phyloP scores from a whole-genome alignment of 352 stramenopile species.

The Globisporangium orthogonon region DNA sequence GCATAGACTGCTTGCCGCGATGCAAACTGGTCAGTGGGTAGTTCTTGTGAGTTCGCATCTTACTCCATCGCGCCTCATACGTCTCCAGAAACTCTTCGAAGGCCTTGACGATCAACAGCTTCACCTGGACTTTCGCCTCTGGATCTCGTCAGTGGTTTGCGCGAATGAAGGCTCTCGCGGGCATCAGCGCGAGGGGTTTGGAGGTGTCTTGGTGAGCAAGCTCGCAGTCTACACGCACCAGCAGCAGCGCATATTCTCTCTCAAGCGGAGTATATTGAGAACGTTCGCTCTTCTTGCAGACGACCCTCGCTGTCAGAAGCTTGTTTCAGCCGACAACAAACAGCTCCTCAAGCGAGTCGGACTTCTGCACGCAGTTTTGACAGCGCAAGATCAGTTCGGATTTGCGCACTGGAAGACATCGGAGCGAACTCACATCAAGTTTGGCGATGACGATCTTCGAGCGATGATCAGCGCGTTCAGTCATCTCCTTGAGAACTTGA shows the following conservation, averaged over 20 bases:
- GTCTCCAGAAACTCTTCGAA: constrained; percentile 26
- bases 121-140: constrained; percentile 63
- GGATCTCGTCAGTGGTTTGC: constrained; percentile 22
- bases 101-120: constrained; percentile 17
- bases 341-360: constrained; percentile 19
- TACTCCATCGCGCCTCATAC: constrained; percentile 10
- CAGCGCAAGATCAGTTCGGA: constrained; percentile 9
- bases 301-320: constrained; percentile 10
- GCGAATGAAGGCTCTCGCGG: neutral
- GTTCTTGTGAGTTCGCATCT: constrained; percentile 36
- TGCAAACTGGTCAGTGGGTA: constrained; percentile 50
- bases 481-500: neutral
- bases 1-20: constrained; percentile 21
- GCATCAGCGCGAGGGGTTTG: neutral
- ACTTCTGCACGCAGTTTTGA: constrained; percentile 18
- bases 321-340: constrained; percentile 1
- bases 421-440: neutral
- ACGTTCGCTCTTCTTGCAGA: constrained; percentile 19
- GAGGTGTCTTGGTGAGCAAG: neutral
- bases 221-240: constrained; percentile 11
- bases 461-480: constrained; percentile 2
- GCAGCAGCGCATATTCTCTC: constrained; percentile 10
- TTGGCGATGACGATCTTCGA: constrained; percentile 10
- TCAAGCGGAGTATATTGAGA: constrained; percentile 21
- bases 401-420: constrained; percentile 10